These are phyloP conservation scores for Leptographium lundbergii DNA, from an alignment of 2,329 filamentous ascomycete species.

Conservation along the genomic window DNA sequence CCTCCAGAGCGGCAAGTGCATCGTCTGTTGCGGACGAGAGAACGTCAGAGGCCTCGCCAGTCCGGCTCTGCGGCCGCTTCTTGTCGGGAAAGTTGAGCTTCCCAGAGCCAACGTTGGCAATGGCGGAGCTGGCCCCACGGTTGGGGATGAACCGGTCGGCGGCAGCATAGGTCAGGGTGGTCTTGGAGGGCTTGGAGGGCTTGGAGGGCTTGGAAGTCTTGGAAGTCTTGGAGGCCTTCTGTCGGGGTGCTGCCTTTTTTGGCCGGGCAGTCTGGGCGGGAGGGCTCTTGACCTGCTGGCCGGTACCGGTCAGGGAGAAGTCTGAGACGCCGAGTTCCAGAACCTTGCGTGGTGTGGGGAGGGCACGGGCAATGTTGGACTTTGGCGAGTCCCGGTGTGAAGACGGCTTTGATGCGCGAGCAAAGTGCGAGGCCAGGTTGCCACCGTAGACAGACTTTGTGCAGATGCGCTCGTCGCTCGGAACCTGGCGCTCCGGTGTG, in stretches of 20 bases:
- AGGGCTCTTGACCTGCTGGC: constrained; percentile 41
- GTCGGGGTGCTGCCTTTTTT: constrained; percentile 39
- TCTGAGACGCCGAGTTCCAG: constrained; percentile 88
- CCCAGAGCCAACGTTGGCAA: constrained; percentile 65
- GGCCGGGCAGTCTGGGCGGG: constrained; percentile 40
- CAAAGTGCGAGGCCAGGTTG: constrained; percentile 68
- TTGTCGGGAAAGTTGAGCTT: constrained; percentile 67
- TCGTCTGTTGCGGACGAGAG: constrained; percentile 73
- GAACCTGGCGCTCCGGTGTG: constrained; percentile 52
- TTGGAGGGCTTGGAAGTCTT: constrained; percentile 36
- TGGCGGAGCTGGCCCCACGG: constrained; percentile 76
- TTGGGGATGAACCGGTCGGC: constrained; percentile 96
- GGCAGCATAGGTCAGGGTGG: constrained; percentile 63
- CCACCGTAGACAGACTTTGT: constrained; percentile 68
- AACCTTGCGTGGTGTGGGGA: constrained; percentile 64
- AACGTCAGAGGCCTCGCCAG: constrained; percentile 58
- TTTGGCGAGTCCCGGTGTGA: constrained; percentile 80
- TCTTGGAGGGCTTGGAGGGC: constrained; percentile 47
- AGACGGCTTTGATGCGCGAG: constrained; percentile 52
- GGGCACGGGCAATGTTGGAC: constrained; percentile 76
- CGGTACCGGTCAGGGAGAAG: constrained; percentile 80
- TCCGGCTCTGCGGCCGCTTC: constrained; percentile 55
- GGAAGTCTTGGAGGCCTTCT: constrained; percentile 60
- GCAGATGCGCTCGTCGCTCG: constrained; percentile 37
- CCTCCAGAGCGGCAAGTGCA: constrained; percentile 65